phyloP scores from a whole-genome alignment of 2,329 filamentous ascomycete genomes.

The Aspergillus awamori region DNA sequence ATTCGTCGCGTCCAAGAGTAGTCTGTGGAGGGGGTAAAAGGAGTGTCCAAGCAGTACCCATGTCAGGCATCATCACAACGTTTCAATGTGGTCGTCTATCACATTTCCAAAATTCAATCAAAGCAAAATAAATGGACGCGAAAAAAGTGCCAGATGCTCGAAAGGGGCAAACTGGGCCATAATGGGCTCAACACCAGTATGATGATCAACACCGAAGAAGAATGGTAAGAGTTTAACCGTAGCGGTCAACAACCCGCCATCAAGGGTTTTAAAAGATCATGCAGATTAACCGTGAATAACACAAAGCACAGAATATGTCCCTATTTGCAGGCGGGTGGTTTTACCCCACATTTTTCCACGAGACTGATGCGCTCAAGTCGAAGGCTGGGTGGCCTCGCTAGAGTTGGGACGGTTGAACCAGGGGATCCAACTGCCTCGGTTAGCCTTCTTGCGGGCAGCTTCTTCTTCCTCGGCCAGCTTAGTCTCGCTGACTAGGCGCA shows the following conservation, averaged over 20 bases:
- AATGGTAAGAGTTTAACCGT: neutral
- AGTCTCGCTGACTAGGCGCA: slow-evolving; percentile 70
- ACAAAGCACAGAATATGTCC: neutral
- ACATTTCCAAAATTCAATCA: slow-evolving; percentile 1
- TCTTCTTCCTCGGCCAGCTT: slow-evolving; percentile 47
- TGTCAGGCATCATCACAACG: slow-evolving; percentile 3
- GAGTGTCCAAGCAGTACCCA: slow-evolving; percentile 17
- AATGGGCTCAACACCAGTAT: slow-evolving; percentile 2
- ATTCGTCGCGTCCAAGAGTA: slow-evolving; percentile 1
- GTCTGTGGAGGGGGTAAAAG: neutral
- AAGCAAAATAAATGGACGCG: slow-evolving; percentile 3
- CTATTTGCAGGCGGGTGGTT: neutral
- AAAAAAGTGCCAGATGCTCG: slow-evolving; percentile 4
- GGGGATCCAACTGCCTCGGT: slow-evolving; percentile 51
- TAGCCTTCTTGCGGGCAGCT: slow-evolving; percentile 48
- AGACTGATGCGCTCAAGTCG: slow-evolving; percentile 2
- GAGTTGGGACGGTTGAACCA: slow-evolving; percentile 48
- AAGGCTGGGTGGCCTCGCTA: slow-evolving; percentile 28
- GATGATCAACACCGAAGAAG: slow-evolving; percentile 7
- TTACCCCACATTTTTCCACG: neutral
- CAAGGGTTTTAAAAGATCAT: slow-evolving; percentile 10
- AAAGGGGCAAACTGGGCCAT: slow-evolving; percentile 1
- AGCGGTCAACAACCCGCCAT: slow-evolving; percentile 3
- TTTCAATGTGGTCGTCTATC: slow-evolving; percentile 8
- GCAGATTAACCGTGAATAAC: slow-evolving; percentile 8